Evolutionary conservation across 305 asterid genomes (phyloP), one percentile per base, ranked within the genome.

Genomic region (Solanum hybrid): DNA sequence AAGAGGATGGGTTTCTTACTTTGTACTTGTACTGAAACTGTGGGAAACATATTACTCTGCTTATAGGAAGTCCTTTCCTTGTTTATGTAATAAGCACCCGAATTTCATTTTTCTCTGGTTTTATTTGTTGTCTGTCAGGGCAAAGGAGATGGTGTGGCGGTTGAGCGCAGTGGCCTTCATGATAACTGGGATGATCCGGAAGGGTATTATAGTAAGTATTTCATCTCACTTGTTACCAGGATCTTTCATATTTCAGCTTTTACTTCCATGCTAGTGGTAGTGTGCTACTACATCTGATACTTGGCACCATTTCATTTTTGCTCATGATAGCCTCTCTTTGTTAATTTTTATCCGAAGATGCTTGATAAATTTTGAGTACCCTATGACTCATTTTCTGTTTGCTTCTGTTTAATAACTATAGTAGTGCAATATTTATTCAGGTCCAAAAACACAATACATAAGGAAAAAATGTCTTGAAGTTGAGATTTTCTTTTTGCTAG

Each of bases 171-270:
- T 92, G 98, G 96, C 79, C 94, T 95, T 29, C 90, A 97, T 93
- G 99, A 98, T 91, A 98, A 98, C 91, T 98, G 99, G 99, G 99
- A 98, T 93, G 99, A 98, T 88, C 94, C 99, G 3, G 99, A 98
- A 92, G 99, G 99, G 84, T 98, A 98, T 93, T 98, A 98, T 89
- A 97, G 99, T 98, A 93, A 91, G 95, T 91, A 51, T 84, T 22
- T 84, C 76, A 51, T 41, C 88, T 84, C 41, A 51, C 41, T 31
- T 51, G 17, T 84, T 57, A 51, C 88, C 76, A 10, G 12, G 76
- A 51, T 20, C 11, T 32, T 84, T 57, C 41, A 57, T 84, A 10
- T 84, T 84, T 84, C 11, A 20, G 76, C 41, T 20, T 51, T 51
- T 20, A 51, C 76, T 20, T 31, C 11, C 10, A 84, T 31, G 76